Percentiles rank a stretch among this genome's conserved stretches.
Conservation (phyloP, 495 filamentous ascomycete genomes). For the Tuber borchii region DNA sequence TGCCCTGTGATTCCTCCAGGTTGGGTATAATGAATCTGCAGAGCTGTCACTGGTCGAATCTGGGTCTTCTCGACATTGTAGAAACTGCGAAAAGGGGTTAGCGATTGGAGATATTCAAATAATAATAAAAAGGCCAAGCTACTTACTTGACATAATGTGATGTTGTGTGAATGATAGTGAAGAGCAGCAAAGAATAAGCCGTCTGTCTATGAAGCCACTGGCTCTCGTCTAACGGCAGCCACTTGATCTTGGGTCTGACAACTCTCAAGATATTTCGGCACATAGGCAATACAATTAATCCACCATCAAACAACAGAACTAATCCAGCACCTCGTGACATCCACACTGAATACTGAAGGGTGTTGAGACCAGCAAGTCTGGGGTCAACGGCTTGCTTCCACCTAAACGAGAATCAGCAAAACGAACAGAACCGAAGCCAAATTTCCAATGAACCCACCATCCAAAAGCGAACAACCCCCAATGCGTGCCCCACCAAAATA, state of each 20-base stretch:
- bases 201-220: constrained; percentile 96
- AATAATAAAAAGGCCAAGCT: background rate
- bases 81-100: constrained; percentile 54
- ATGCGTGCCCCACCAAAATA: constrained; percentile 79
- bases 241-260: constrained; percentile 78
- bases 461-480: constrained; percentile 73
- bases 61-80: constrained; percentile 88
- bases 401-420: constrained; percentile 48
- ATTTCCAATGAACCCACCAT: constrained; percentile 58
- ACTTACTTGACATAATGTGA: constrained; percentile 94
- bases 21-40: constrained; percentile 90
- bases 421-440: constrained; percentile 9
- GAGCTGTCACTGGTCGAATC: constrained; percentile 68
- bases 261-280: constrained; percentile 81
- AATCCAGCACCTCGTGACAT: constrained; percentile 88
- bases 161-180: constrained; percentile 66
- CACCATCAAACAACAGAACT: constrained; percentile 70
- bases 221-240: constrained; percentile 86
- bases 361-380: constrained; percentile 70
- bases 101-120: background rate
- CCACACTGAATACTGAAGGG: constrained; percentile 82
- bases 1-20: constrained; percentile 91
- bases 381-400: constrained; percentile 63
- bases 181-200: constrained; percentile 80
- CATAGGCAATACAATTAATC: constrained; percentile 86